These are phyloP conservation scores for Akanthomyces uredinophilus DNA, from an alignment of 2,329 filamentous ascomycete species.

Conservation along the genomic window DNA sequence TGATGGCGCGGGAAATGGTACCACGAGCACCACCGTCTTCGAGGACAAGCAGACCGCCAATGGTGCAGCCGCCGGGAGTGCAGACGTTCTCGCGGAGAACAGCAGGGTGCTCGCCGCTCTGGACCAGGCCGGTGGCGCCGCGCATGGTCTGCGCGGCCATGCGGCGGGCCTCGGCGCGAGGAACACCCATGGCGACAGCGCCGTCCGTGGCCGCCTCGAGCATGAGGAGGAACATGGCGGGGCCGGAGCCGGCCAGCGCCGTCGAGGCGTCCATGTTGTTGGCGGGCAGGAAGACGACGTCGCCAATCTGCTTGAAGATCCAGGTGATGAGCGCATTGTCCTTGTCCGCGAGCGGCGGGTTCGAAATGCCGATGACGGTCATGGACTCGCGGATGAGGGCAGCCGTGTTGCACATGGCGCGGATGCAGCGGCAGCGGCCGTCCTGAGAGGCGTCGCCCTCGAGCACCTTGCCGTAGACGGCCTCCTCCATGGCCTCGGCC, in stretches of 20 bases:
- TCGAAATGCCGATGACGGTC: slow-evolving; percentile 67
- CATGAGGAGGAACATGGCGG: slow-evolving; percentile 71
- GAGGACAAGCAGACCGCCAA: slow-evolving; percentile 65
- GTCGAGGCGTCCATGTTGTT: slow-evolving; percentile 68
- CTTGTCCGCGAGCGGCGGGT: slow-evolving; percentile 50
- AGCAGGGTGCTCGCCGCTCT: slow-evolving; percentile 69
- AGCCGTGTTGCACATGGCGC: slow-evolving; percentile 83
- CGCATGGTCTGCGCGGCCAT: slow-evolving; percentile 79
- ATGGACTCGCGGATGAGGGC: slow-evolving; percentile 74
- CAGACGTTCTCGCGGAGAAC: slow-evolving; percentile 70
- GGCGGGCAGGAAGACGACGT: slow-evolving; percentile 62
- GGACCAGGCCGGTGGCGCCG: slow-evolving; percentile 64
- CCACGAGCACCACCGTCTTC: slow-evolving; percentile 69
- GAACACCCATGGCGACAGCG: slow-evolving; percentile 72
- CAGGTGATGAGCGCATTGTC: slow-evolving; percentile 59
- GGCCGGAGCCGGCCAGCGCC: slow-evolving; percentile 68
- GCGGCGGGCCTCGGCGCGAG: slow-evolving; percentile 63
- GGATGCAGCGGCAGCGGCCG: slow-evolving; percentile 59
- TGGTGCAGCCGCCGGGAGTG: slow-evolving; percentile 73
- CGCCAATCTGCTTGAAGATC: slow-evolving; percentile 72
- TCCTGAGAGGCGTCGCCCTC: slow-evolving; percentile 40
- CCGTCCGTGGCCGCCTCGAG: slow-evolving; percentile 73
- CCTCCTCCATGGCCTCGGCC: slow-evolving; percentile 59
- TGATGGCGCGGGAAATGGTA: slow-evolving; percentile 60
- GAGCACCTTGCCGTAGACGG: slow-evolving; percentile 53